phyloP scores from a whole-genome alignment of 306 rosid species.

The Castanea crenata region DNA sequence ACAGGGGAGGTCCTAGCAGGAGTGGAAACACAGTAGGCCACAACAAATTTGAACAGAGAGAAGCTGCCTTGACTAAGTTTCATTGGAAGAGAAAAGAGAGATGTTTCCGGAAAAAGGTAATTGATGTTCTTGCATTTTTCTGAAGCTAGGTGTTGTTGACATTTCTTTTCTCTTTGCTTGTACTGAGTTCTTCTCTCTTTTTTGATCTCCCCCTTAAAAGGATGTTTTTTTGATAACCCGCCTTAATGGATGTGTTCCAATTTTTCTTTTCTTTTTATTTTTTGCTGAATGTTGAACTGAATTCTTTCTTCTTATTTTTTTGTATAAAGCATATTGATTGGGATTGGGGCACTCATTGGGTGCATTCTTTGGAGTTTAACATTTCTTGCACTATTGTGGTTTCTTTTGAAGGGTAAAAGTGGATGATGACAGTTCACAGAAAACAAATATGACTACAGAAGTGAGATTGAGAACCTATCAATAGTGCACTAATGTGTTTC shows the following conservation, averaged over 20 bases:
- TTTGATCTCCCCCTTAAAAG: not conserved
- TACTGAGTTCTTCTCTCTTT: not conserved
- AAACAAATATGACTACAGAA: not conserved
- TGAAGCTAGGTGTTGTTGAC: not conserved
- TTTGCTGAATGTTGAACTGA: too few species aligned
- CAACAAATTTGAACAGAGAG: constrained; percentile 60
- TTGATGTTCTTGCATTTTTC: not conserved
- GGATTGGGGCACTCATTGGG: not conserved
- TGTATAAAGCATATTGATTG: not conserved
- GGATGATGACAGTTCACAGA: not conserved
- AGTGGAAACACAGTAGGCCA: constrained; percentile 50
- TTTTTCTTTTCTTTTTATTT: not conserved
- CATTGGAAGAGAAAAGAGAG: constrained; percentile 77
- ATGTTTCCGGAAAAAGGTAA: constrained; percentile 77
- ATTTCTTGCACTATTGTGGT: not conserved
- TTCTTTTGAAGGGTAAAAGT: not conserved
- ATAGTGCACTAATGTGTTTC: not conserved
- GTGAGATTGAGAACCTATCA: not conserved
- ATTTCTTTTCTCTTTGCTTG: constrained; percentile 4
- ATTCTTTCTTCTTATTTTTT: too few species aligned
- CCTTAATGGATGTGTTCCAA: not conserved
- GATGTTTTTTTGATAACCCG: too few species aligned
- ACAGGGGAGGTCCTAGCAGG: constrained; percentile 64
- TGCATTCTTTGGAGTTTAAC: not conserved
- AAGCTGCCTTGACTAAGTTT: constrained; percentile 75